Evolutionary conservation across 441 rosid species (phyloP).

Genomic region (Capsella rubella): DNA sequence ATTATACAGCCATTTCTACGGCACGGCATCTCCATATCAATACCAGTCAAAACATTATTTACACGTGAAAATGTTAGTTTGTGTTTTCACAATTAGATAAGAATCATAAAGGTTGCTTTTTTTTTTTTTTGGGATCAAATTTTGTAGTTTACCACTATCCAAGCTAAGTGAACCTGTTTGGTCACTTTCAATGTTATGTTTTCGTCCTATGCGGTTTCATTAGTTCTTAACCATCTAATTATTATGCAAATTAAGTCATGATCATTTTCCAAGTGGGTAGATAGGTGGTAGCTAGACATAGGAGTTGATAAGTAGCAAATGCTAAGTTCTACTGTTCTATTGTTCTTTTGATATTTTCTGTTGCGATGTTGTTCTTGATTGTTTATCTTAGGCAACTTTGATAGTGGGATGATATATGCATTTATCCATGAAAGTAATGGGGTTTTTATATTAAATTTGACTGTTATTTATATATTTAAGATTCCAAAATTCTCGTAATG

Average conservation of each 20-base stretch:
- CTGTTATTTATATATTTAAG: background rate
- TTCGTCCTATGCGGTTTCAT: background rate
- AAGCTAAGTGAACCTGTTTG: background rate
- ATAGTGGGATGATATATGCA: constrained; percentile 2
- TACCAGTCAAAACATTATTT: constrained; percentile 4
- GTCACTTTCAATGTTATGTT: background rate
- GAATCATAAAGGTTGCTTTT: background rate
- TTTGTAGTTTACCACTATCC: background rate
- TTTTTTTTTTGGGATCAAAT: too few species aligned
- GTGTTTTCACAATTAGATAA: constrained; percentile 11
- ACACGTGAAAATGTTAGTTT: constrained; percentile 30
- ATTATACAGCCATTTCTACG: constrained; percentile 17
- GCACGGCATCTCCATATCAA: constrained; percentile 36
- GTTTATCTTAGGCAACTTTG: background rate
- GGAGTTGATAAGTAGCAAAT: background rate
- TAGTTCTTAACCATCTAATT: background rate
- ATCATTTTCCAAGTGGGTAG: background rate
- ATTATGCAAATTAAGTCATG: background rate
- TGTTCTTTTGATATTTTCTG: background rate
- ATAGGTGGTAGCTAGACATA: background rate
- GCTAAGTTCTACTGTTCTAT: too few species aligned
- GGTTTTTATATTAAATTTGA: background rate
- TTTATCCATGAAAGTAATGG: constrained; percentile 14
- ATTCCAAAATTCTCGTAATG: constrained; percentile 34
- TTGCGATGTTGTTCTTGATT: background rate